phyloP scores from a whole-genome alignment of 306 rosid genomes.

The Malus orientalis region DNA sequence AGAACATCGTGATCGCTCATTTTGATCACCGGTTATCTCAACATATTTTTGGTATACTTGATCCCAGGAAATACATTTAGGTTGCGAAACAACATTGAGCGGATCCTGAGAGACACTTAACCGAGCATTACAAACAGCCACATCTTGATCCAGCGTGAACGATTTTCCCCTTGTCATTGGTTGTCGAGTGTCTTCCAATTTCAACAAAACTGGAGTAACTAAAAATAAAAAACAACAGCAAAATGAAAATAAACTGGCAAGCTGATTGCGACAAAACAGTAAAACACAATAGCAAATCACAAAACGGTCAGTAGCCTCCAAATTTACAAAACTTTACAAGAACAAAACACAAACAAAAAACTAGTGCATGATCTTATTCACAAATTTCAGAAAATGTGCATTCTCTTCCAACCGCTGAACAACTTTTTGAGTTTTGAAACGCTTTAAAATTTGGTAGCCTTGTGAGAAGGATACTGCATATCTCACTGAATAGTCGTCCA shows the following conservation, averaged over 20 bases:
- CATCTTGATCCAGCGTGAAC: not conserved
- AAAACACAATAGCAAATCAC: not conserved
- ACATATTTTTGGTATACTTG: not conserved
- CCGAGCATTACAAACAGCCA: not conserved
- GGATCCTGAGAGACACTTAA: not conserved
- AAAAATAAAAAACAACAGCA: not conserved
- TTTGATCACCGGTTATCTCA: not conserved
- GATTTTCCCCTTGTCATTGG: not conserved
- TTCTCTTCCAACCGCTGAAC: not conserved
- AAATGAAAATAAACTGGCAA: not conserved
- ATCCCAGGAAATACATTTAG: not conserved
- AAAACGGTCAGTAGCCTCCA: too few species aligned
- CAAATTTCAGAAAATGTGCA: too few species aligned
- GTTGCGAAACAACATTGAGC: not conserved
- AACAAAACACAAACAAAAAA: too few species aligned
- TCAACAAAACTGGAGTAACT: not conserved
- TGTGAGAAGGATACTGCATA: not conserved
- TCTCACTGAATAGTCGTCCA: not conserved
- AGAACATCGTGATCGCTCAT: not conserved
- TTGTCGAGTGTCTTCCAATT: not conserved
- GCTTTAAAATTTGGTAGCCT: not conserved
- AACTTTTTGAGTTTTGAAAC: not conserved
- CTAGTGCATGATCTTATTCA: too few species aligned
- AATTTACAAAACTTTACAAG: too few species aligned
- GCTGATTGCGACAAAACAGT: not conserved